A percentile compares a stretch with the other conserved stretches of the same genome.
phyloP scores from a whole-genome alignment of 805 yeast species.

The Debaryomyces prosopidis region DNA sequence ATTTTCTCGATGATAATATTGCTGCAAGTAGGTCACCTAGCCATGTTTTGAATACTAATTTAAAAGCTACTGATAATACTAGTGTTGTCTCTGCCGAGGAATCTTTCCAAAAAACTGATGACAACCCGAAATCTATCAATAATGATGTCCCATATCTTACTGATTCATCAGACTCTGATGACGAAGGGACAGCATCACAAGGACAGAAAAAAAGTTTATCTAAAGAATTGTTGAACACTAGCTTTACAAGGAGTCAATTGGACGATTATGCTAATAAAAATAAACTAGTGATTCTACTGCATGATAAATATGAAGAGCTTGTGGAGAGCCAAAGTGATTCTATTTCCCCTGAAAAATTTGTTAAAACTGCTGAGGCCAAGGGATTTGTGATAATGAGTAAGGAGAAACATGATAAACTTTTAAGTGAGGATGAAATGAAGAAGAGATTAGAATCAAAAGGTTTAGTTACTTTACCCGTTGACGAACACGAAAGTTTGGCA shows the following conservation, averaged over 20 bases:
- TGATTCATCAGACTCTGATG: slow-evolving; percentile 25
- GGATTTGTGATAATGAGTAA: slow-evolving; percentile 29
- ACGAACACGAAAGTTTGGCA: slow-evolving; percentile 18
- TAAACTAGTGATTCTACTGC: slow-evolving; percentile 30
- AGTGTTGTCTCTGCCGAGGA: slow-evolving; percentile 11
- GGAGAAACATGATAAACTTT: slow-evolving; percentile 26
- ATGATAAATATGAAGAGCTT: slow-evolving; percentile 32
- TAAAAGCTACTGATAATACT: background rate
- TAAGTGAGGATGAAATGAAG: slow-evolving; percentile 37
- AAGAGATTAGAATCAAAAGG: slow-evolving; percentile 29
- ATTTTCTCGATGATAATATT: slow-evolving; percentile 31
- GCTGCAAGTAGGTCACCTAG: slow-evolving; percentile 19
- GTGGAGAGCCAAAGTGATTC: slow-evolving; percentile 23
- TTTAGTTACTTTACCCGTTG: slow-evolving; percentile 29
- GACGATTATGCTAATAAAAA: slow-evolving; percentile 36
- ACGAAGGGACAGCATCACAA: background rate
- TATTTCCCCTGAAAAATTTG: slow-evolving; percentile 23
- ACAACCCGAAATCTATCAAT: slow-evolving; percentile 11
- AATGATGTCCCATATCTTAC: slow-evolving; percentile 24
- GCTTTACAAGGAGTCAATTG: slow-evolving; percentile 20
- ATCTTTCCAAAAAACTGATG: slow-evolving; percentile 9
- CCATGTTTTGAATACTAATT: slow-evolving; percentile 16
- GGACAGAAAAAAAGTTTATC: slow-evolving; percentile 12
- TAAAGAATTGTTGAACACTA: slow-evolving; percentile 13
- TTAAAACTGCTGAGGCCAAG: slow-evolving; percentile 19